Base-by-base conservation (phyloP, 2,329 filamentous ascomycete species). In the Coniochaeta hoffmannii region DNA sequence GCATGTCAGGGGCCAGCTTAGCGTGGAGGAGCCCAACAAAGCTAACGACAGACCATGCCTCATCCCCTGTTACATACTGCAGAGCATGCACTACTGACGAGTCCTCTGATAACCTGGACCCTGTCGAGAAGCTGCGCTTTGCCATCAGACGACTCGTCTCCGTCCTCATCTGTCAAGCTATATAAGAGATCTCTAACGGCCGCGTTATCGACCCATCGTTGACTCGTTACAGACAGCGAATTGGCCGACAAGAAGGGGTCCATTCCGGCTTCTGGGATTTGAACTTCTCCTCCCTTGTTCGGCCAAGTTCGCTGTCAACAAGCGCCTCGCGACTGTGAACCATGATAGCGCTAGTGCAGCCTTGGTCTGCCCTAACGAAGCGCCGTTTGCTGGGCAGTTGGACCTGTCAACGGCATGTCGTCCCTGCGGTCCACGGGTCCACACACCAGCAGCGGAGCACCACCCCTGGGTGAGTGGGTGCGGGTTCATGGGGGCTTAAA, bases 1-100 rank as follows among this genome's bases (percentile, higher is more conserved):
- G 56, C 53, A 46, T 35, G 50, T 53, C 49, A 55, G 55, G 55
- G 30, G 28, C 17, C 31, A 11, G 32, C n/a, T 22, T 44, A 36
- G 35, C 51, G n/a, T 52, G 36, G 26, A 49, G 22, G 22, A 46
- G 9, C n/a, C n/a, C n/a, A 52, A 44, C 35, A 38, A 53, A 14
- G 10, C 35, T 30, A 35, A 41, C 41, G 19, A 28, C 41, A 46
- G 41, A 22, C 10, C 5, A 28, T 46, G 12, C 19, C 19, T 46
- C 41, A 28, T 15, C 22, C 8, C 19, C 24, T 28, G n/a, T n/a
- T n/a, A n/a, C n/a, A n/a, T n/a, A 3, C 22, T 28, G 11, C 19
- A 46, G 41, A 4, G 19, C 41, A 46, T 28, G 41, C 24, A 28
- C 3, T 28, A 28, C 15, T 22, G 11, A 46, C 22, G 19, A 32